These are phyloP conservation scores for Epichloe brachyelytri DNA, from an alignment of 2,329 filamentous ascomycete genomes.

Conservation along the genomic window DNA sequence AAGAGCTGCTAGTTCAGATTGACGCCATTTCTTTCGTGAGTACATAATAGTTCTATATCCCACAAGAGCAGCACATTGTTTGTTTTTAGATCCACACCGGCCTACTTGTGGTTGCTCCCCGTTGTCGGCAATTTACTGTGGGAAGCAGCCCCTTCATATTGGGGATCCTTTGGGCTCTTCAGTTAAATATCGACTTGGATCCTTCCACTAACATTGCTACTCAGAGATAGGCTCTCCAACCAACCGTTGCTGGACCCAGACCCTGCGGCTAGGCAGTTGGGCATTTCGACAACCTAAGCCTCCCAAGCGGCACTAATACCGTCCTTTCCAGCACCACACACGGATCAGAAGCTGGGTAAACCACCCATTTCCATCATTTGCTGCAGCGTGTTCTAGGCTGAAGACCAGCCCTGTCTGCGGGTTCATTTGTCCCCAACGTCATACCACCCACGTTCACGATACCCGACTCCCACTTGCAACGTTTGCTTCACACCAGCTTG, in stretches of 20 bases:
- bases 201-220: constrained; percentile 4
- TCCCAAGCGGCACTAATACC: background rate
- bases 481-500: background rate
- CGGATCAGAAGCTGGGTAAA: background rate
- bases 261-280: constrained; percentile 3
- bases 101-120: background rate
- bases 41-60: background rate
- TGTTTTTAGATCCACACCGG: constrained; percentile 6
- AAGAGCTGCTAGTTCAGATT: background rate
- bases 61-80: background rate
- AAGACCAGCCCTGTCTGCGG: background rate
- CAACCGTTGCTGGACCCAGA: constrained; percentile 2
- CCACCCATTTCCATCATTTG: background rate
- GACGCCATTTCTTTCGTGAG: background rate
- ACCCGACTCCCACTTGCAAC: constrained; percentile 1
- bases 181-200: constrained; percentile 9
- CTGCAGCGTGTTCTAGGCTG: background rate
- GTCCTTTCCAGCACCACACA: background rate
- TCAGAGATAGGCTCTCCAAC: background rate
- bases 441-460: constrained; percentile 3
- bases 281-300: constrained; percentile 1
- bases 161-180: background rate
- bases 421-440: background rate
- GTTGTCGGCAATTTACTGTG: constrained; percentile 5
- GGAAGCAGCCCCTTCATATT: constrained; percentile 5